phyloP scores from a whole-genome alignment of 768 basidiomycete genomes.

The Serendipita vermifera region DNA sequence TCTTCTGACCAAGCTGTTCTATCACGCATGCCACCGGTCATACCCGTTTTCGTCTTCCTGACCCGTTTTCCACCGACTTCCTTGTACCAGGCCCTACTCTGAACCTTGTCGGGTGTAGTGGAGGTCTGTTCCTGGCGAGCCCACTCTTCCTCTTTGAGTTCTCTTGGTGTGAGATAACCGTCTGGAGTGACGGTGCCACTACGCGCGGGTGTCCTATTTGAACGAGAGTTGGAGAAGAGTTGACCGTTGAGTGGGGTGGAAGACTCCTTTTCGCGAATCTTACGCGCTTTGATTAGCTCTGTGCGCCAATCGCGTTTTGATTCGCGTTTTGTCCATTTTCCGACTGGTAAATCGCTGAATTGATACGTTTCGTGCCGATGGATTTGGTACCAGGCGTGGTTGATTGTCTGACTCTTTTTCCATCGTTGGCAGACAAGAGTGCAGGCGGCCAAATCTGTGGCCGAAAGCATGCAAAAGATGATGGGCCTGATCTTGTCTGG shows the following conservation, averaged over 20 bases:
- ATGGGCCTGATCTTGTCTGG: neutral
- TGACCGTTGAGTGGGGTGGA: neutral
- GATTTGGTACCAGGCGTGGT: conserved; percentile 3
- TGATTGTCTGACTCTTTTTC: conserved; percentile 8
- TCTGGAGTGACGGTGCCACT: too few relatives aligned
- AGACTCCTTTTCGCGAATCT: neutral
- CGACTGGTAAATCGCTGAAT: neutral
- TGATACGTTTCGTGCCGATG: neutral
- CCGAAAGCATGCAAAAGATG: neutral
- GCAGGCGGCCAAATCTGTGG: neutral
- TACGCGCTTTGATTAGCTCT: neutral
- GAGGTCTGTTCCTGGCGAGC: neutral
- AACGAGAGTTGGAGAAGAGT: neutral
- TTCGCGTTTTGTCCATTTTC: conserved; percentile 5
- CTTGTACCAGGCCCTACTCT: neutral
- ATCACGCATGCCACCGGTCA: conserved; percentile 8
- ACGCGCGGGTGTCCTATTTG: neutral
- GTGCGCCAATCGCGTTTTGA: conserved; percentile 5
- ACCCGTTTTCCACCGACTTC: conserved; percentile 1
- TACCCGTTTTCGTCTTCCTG: neutral
- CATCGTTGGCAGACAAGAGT: conserved; percentile 4
- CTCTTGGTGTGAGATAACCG: neutral
- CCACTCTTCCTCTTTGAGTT: conserved; percentile 7
- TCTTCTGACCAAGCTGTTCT: neutral
- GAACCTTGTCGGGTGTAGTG: neutral